Evolutionary conservation across 2,329 filamentous ascomycete species (phyloP), one percentile per base, ranked within the genome.

Genomic region (Ophiocordyceps sinensis): DNA sequence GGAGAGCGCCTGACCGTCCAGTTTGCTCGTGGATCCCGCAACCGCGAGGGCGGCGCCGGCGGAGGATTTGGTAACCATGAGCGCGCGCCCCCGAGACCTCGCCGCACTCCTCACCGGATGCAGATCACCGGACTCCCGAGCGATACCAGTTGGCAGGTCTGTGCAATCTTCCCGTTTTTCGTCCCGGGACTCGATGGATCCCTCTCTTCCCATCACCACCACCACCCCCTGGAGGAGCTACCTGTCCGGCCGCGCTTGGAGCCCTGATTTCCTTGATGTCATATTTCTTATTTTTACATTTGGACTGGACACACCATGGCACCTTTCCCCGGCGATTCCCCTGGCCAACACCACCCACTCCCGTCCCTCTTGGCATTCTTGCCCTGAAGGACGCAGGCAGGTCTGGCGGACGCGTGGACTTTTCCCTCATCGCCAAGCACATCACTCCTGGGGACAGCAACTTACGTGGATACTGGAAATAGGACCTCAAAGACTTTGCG

Each of bases 141-240:
- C 69, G 89, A 96, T 74, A 98, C 91, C 74, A 95, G 88, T 79
- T 98, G 91, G 91, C 91, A 98, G 91, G 91, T 98, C 82, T 91
- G 91, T 84, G 70, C 62, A 61, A 62, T 64, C 71, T 70, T 70
- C 75, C 70, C 67, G 67, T 75, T 73, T 61, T 56, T 73, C 70
- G 61, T 63, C 59, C 58, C 57, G 63, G 64, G 64, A 64, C 52
- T 57, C 59, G 52, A 57, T 55, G 64, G 63, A 64, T 51, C 41
- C 44, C 41, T 42, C 46, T 39, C 50, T 49, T 43, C 46, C 49
- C 47, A 49, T 49, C 52, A 49, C 49, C 51, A 49, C 51, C 49
- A 39, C 37, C 38, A 39, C 13, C 38, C 50, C 52, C 48, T 51
- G 54, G 51, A 54, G 49, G 51, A 43, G 49, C 54, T 55, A 28